A percentile compares a stretch with the other conserved stretches of the same genome.
Evolutionary conservation across 495 filamentous ascomycete genomes (phyloP).

Genomic region (Trichoderma virens): DNA sequence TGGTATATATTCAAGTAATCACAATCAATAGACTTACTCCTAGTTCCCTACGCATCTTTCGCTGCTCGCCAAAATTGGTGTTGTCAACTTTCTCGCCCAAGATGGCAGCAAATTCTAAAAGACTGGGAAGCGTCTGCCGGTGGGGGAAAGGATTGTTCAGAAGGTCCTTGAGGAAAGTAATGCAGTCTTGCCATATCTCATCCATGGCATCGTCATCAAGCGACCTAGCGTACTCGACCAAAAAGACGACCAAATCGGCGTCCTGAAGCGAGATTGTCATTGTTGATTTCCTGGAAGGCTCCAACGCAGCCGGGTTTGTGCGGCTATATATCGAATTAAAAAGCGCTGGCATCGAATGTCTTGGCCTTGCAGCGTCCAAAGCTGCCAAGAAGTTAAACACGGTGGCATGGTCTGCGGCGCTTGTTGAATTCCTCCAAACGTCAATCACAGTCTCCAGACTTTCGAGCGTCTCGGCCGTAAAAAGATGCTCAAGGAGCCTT

Average conservation of each 20-base stretch:
- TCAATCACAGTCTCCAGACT: constrained; percentile 85
- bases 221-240: constrained; percentile 80
- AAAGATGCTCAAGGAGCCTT: constrained; percentile 84
- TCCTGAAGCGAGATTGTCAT: constrained; percentile 78
- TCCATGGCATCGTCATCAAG: constrained; percentile 98
- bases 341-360: constrained; percentile 89
- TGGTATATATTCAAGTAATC: neutral
- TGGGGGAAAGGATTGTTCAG: constrained; percentile 93
- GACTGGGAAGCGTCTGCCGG: constrained; percentile 75
- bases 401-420: constrained; percentile 30
- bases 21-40: constrained; percentile 51
- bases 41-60: constrained; percentile 86
- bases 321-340: constrained; percentile 96
- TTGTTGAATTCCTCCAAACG: constrained; percentile 56
- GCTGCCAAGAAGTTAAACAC: constrained; percentile 84
- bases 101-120: constrained; percentile 83
- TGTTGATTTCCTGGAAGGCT: constrained; percentile 72
- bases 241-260: constrained; percentile 73
- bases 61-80: constrained; percentile 94
- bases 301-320: constrained; percentile 74
- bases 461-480: constrained; percentile 88
- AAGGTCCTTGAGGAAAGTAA: constrained; percentile 81
- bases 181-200: constrained; percentile 95
- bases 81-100: constrained; percentile 92
- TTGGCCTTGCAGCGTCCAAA: constrained; percentile 83